Base-by-base conservation (phyloP, 1,139 yeast species). In the Scheffersomyces parashehatae region DNA sequence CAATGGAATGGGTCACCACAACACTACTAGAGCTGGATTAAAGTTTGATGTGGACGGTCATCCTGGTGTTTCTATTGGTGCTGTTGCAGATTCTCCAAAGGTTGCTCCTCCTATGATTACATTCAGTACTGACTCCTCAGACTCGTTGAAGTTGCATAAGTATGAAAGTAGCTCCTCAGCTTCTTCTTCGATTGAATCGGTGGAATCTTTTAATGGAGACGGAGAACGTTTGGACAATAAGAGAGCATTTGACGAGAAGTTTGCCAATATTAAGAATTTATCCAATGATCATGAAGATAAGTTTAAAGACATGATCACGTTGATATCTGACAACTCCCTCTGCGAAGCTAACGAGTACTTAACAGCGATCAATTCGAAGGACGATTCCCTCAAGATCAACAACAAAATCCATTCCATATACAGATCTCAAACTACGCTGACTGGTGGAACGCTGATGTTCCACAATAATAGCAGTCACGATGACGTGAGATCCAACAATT, bases 401-500 rank as follows among this genome's bases (percentile, higher is more conserved):
- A 56, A 54, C 29, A 65, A 60, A 42, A 59, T 70, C 28, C 72
- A 68, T 49, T 56, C 67, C 29, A 68, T 69, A 29, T 70, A 69
- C 49, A 53, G 58, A 36, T 53, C 60, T 39, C 68, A 64, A 45
- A 53, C 58, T 20, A 40, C 46, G 4, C 20, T 20, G 10, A 20
- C 35, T 7, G 20, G 15, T 31, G 35, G 35, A 31, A 12, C 20
- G 12, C 36, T 13, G 24, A 15, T 31, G 24, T 31, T 14, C n/a
- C 35, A 31, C 20, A 31, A 31, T 8, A 31, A 31, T 31, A 14
- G 10, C 35, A 31, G 35, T 31, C 35, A 31, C n/a, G 35, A 31
- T 11, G 35, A 31, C 8, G 35, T 31, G 24, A 31, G 20, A 4
- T 31, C 35, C n/a, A 31, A 15, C 9, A 15, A 37, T 12, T 28